Base-by-base conservation (phyloP, 2,329 filamentous ascomycete genomes). In the Talaromyces sp. region DNA sequence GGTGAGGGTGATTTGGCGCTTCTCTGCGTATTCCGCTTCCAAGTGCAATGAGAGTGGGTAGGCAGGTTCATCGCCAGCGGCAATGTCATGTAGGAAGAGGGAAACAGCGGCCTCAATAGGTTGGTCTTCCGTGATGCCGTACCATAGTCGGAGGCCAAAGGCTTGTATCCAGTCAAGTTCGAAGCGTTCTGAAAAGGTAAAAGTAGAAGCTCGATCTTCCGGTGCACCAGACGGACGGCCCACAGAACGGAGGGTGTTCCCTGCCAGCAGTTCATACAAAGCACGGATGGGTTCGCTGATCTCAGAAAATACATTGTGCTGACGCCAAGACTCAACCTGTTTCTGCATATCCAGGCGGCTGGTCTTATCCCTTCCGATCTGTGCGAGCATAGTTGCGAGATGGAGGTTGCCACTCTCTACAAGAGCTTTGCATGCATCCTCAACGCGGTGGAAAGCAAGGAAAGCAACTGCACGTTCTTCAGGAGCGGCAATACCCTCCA, bases 101-200 rank as follows among this genome's bases (percentile, higher is more conserved):
- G 81, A 75, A 4, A 99, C 87, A 2, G 92, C 92, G 52, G 81
- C 79, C 55, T 88, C 85, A 50, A 97, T 81, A 38, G 86, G 83
- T 51, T 92, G 88, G 43, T 86, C 81, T 35, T 84, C 79, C 2
- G 84, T 81, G 46, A 87, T 89, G 51, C 87, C 88, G 72, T 96
- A 99, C 90, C 92, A 97, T 1, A 99, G 80, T 50, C 92, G 87
- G 55, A 99, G 81, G 11, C 91, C 93, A 73, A 99, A 96, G 0
- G 92, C 88, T 70, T 96, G 92, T 72, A 91, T 88, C 94, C 94
- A 99, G 72, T 95, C 90, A 38, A 99, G 81, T 4, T 86, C 86
- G 71, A 97, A 99, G 53, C 88, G 87, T 67, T 89, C 84, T 0
- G 91, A 90, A 65, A 99, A 90, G 58, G 87, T 83, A 70, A 99